Conservation (phyloP, 2,329 filamentous ascomycete species). For the Cytospora piceae region DNA sequence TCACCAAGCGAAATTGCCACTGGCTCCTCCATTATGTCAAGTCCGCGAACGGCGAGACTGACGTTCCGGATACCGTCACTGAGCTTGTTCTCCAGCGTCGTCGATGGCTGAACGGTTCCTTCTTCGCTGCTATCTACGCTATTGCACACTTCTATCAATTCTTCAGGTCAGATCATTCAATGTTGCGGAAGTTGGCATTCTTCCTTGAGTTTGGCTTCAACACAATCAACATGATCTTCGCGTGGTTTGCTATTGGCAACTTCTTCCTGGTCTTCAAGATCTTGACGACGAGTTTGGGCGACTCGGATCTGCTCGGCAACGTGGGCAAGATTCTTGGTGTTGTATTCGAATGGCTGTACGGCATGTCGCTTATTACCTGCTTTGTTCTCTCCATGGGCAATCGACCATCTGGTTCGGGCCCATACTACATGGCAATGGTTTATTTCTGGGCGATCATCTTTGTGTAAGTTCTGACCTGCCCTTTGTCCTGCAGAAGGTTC, state of each 20-base stretch:
- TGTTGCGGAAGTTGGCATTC: slow-evolving; percentile 86
- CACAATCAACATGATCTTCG: slow-evolving; percentile 95
- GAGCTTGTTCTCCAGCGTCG: slow-evolving; percentile 95
- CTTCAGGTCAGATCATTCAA: slow-evolving; percentile 88
- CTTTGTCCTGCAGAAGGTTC: background rate
- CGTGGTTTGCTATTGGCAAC: slow-evolving; percentile 98
- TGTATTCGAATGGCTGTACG: slow-evolving; percentile 95
- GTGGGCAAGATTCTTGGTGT: slow-evolving; percentile 82
- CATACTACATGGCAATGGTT: slow-evolving; percentile 96
- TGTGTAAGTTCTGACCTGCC: slow-evolving; percentile 60
- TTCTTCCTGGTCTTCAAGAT: slow-evolving; percentile 99
- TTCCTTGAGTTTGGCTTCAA: slow-evolving; percentile 94
- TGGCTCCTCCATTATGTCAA: slow-evolving; percentile 99
- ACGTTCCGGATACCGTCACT: slow-evolving; percentile 91
- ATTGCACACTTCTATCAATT: slow-evolving; percentile 96
- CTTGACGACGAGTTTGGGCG: slow-evolving; percentile 82
- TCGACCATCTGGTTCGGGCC: slow-evolving; percentile 89
- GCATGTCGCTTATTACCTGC: slow-evolving; percentile 87
- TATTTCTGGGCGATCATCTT: slow-evolving; percentile 97
- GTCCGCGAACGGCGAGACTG: slow-evolving; percentile 93
- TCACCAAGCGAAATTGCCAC: slow-evolving; percentile 94
- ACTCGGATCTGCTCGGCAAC: slow-evolving; percentile 69
- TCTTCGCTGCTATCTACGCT: slow-evolving; percentile 96
- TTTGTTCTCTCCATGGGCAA: slow-evolving; percentile 96
- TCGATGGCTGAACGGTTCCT: slow-evolving; percentile 96